phyloP scores from a whole-genome alignment of 1,284 basidiomycete genomes.

The Apiotrichum laibachii region DNA sequence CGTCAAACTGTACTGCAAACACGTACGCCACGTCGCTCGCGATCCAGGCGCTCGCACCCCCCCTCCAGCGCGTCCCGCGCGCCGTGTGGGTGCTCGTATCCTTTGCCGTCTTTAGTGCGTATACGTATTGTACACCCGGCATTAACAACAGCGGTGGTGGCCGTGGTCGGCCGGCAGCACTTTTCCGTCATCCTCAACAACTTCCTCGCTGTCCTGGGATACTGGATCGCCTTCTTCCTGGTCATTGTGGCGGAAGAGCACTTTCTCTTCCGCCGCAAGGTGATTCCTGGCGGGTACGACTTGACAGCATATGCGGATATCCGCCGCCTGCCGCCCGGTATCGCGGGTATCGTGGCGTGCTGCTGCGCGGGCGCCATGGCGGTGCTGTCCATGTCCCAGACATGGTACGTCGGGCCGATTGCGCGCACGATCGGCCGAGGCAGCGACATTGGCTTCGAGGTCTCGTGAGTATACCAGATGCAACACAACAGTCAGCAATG shows the following conservation, averaged over 20 bases:
- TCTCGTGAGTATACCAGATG: conserved; percentile 23
- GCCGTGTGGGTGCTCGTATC: conserved; percentile 61
- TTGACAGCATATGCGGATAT: conserved; percentile 58
- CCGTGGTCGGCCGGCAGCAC: conserved; percentile 62
- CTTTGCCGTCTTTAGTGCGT: conserved; percentile 56
- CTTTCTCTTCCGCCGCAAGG: conserved; percentile 57
- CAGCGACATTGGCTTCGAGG: conserved; percentile 62
- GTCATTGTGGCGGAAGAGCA: conserved; percentile 61
- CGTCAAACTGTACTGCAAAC: conserved; percentile 62
- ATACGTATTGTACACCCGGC: not conserved
- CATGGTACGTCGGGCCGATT: conserved; percentile 59
- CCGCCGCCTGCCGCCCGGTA: conserved; percentile 57
- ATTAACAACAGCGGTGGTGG: conserved; percentile 53
- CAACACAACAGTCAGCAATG: too few species aligned
- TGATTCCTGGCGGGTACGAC: conserved; percentile 55
- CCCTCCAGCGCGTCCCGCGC: conserved; percentile 60
- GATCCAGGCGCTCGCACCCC: conserved; percentile 59
- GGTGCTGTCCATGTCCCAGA: conserved; percentile 36
- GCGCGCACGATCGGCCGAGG: conserved; percentile 55
- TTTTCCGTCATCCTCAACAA: conserved; percentile 60
- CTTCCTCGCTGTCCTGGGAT: conserved; percentile 59
- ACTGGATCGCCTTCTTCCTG: conserved; percentile 38
- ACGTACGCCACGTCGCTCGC: conserved; percentile 61
- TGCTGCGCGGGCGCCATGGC: conserved; percentile 57
- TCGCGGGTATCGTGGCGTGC: conserved; percentile 58